Base-by-base conservation (phyloP, 2,329 filamentous ascomycete species). In the Alternaria sp. region DNA sequence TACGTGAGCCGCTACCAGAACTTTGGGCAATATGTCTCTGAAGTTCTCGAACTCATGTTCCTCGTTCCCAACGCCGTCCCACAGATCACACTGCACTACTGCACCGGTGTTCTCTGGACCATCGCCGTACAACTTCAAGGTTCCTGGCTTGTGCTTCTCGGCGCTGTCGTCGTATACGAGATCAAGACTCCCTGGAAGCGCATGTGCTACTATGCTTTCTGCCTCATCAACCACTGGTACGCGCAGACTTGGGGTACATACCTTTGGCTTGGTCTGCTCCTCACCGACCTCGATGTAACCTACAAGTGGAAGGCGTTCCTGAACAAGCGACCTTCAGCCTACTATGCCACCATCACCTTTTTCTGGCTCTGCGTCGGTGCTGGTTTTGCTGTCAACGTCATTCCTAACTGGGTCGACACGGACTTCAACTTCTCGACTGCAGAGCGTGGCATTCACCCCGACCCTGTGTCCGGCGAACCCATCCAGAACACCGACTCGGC, bases 71-170 rank as follows among this genome's bases (percentile, higher is more conserved):
- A 83, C 49, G 81, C 80, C 3, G 80, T 80, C 7, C 82, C 82
- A 0, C 78, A 81, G 52, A 80, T 84, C 48, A 82, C 80, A 8
- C 79, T 78, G 67, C 80, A 84, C 63, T 84, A 82, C 70, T 83
- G 82, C 59, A 82, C 82, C 0, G 81, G 82, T 68, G 81, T 84
- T 5, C 74, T 84, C 2, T 84, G 82, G 82, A 83, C 81, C 4
- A 82, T 84, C 32, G 81, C 82, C 0, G 81, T 84, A 0, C 81
- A 83, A 62, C 73, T 84, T 1, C 82, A 84, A 64, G 81, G 79
- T 38, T 76, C 81, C 3, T 84, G 82, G 78, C 71, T 80, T n/a
- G 76, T 80, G 3, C 68, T 84, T 2, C 68, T 81, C 9, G 81
- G 75, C 22, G 74, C 76, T 5, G 75, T 84, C 28, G 71, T 84